phyloP scores from a whole-genome alignment of 139 green algal genomes.

The Diplosphaera chodatii region DNA sequence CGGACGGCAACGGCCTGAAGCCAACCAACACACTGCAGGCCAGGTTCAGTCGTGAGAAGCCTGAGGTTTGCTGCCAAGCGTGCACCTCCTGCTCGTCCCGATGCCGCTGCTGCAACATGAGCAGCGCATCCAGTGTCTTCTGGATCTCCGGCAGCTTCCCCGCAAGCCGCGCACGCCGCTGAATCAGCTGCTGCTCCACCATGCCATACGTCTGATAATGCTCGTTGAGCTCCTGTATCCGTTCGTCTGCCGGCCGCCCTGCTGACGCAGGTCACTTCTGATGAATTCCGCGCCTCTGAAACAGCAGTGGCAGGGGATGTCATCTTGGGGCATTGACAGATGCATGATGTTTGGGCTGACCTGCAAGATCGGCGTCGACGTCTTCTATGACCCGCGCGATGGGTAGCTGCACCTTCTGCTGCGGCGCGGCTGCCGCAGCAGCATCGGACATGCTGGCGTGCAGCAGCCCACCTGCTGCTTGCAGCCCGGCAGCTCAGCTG shows the following conservation, averaged over 20 bases:
- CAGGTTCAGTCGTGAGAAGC: no score
- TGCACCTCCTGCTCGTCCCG: slow-evolving; percentile 16
- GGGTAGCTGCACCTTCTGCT: slow-evolving; percentile 8
- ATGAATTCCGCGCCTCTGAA: no score
- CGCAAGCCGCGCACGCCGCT: slow-evolving; percentile 27
- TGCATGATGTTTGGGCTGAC: no score
- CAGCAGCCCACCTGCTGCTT: no score
- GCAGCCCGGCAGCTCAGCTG: background rate
- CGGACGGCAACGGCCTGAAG: no score
- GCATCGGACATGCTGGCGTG: background rate
- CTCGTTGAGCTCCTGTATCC: slow-evolving; percentile 32
- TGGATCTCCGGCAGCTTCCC: slow-evolving; percentile 50
- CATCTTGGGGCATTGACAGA: no score
- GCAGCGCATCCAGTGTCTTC: slow-evolving; percentile 40
- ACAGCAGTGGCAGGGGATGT: no score
- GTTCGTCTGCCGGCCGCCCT: slow-evolving; percentile 28
- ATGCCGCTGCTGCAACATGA: slow-evolving; percentile 28
- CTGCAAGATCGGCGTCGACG: slow-evolving; percentile 33
- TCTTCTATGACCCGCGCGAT: slow-evolving; percentile 47
- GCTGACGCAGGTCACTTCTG: no score
- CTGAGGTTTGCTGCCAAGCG: no score
- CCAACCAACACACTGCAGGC: no score
- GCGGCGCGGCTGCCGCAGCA: no score
- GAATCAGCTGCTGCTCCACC: slow-evolving; percentile 37
- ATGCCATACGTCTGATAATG: slow-evolving; percentile 39